Evolutionary conservation across 805 yeast genomes (phyloP).

Genomic region (Metschnikowia reukaufii): DNA sequence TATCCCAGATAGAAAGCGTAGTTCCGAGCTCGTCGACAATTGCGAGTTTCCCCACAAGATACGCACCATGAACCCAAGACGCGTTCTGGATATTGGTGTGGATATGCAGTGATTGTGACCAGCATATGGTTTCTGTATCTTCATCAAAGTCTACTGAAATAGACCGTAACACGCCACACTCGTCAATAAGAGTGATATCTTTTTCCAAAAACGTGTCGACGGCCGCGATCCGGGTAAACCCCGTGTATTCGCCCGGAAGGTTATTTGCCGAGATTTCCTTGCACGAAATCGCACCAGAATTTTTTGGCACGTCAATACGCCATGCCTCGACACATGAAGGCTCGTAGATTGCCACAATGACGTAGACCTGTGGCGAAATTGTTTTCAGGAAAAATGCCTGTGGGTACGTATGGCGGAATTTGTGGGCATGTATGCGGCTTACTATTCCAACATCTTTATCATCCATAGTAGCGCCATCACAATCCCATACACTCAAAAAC

Average conservation of each 20-base stretch:
- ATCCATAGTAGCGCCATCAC: slow-evolving; percentile 37
- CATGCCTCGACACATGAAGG: slow-evolving; percentile 41
- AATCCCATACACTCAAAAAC: slow-evolving; percentile 60
- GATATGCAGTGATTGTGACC: slow-evolving; percentile 54
- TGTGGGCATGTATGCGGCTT: slow-evolving; percentile 10
- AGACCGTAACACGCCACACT: slow-evolving; percentile 28
- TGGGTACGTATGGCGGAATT: slow-evolving; percentile 18
- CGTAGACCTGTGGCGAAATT: slow-evolving; percentile 25
- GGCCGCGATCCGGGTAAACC: slow-evolving; percentile 45
- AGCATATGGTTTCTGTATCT: slow-evolving; percentile 34
- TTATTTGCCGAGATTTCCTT: slow-evolving; percentile 21
- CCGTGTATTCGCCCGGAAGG: slow-evolving; percentile 35
- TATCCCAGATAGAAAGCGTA: slow-evolving; percentile 76
- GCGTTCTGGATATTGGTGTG: slow-evolving; percentile 57
- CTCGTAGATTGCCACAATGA: slow-evolving; percentile 52
- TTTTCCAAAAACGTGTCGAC: slow-evolving; percentile 55
- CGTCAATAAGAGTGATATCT: slow-evolving; percentile 55
- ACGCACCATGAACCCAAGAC: slow-evolving; percentile 65
- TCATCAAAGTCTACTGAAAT: slow-evolving; percentile 21
- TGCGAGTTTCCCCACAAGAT: slow-evolving; percentile 68
- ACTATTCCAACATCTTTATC: slow-evolving; percentile 32
- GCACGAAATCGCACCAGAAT: not conserved
- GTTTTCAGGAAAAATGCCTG: slow-evolving; percentile 25
- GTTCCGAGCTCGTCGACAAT: slow-evolving; percentile 57
- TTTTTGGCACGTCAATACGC: slow-evolving; percentile 26